phyloP scores from a whole-genome alignment of 2,329 filamentous ascomycete species.

The Aureobasidium subglaciale region DNA sequence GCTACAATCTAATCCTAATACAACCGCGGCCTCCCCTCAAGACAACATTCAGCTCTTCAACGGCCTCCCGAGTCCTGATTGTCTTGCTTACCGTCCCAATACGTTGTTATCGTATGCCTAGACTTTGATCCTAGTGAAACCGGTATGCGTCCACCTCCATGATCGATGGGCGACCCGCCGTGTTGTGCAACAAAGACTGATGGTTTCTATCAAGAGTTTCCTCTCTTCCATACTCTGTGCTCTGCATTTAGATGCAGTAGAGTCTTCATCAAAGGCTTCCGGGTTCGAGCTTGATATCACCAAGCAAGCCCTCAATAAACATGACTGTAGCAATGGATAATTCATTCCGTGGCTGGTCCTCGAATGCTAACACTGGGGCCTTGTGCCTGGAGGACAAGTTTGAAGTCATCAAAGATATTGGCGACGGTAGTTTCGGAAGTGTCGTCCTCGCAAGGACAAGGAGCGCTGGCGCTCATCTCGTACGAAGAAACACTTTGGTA shows the following conservation, averaged over 20 bases:
- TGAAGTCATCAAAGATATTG: conserved; percentile 95
- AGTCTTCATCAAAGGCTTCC: background rate
- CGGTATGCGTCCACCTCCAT: conserved; percentile 10
- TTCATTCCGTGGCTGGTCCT: conserved; percentile 56
- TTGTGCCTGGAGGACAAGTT: conserved; percentile 80
- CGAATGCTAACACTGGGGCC: conserved; percentile 36
- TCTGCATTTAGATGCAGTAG: conserved; percentile 14
- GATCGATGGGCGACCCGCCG: background rate
- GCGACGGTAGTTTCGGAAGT: conserved; percentile 96
- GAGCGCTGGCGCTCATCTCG: conserved; percentile 80
- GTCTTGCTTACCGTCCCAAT: background rate
- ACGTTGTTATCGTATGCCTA: conserved; percentile 10
- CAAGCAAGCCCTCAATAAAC: conserved; percentile 28
- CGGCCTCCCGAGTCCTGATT: conserved; percentile 4
- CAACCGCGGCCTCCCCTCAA: conserved; percentile 1
- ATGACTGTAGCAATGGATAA: conserved; percentile 71
- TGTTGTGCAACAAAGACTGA: conserved; percentile 6
- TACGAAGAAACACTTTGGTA: conserved; percentile 87
- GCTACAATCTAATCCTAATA: conserved; percentile 16
- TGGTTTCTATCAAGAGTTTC: background rate
- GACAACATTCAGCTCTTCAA: conserved; percentile 12
- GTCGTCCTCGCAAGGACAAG: conserved; percentile 87
- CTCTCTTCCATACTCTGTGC: conserved; percentile 1
- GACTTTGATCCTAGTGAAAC: conserved; percentile 5
- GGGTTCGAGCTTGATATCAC: background rate